Evolutionary conservation across 1,284 basidiomycete genomes (phyloP), one percentile per base, ranked within the genome.

Genomic region (Puccinia horiana): DNA sequence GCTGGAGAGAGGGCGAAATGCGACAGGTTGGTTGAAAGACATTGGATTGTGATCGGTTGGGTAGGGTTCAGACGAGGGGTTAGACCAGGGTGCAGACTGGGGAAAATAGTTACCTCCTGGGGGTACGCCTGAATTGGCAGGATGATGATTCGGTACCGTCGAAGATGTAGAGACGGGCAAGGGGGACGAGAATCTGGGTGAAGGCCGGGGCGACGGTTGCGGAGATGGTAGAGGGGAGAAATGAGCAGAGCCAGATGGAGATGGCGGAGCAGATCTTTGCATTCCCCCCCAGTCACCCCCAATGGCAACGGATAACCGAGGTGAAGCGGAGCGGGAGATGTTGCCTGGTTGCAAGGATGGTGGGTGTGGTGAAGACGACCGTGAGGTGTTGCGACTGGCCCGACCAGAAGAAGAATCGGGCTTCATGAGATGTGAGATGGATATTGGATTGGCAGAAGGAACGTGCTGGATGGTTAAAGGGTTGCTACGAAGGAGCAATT

Each of bases 401-500:
- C 73, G 73, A 18, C 74, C 54, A n/a, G 75, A 67, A n/a, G 79
- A 65, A 40, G 72, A 52, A n/a, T 65, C 35, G 40, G 81, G 63
- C 47, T 69, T 61, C 3, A 23, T 58, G 52, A 76, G 74, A 69
- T 65, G 47, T 8, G 72, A 26, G 32, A 69, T 37, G 9, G 72
- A 63, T 6, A 76, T 35, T 23, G 81, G 32, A 40, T 76, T 73
- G 14, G 37, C 5, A 29, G 72, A 75, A 37, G 42, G 74, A 20
- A 70, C 63, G 23, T 82, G 81, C 18, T 82, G 63, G 14, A 76
- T 76, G 37, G 69, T 47, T 54, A 9, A 47, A 42, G 82, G 58
- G 82, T 83, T 16, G 58, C 44, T 37, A 80, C 70, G 75, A 83
- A 83, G 14, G 42, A 84, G 84, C 5, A 75, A 29, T 6, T 84